These are phyloP conservation scores for Candida dendrica DNA, from an alignment of 805 yeast species.

Conservation along the genomic window DNA sequence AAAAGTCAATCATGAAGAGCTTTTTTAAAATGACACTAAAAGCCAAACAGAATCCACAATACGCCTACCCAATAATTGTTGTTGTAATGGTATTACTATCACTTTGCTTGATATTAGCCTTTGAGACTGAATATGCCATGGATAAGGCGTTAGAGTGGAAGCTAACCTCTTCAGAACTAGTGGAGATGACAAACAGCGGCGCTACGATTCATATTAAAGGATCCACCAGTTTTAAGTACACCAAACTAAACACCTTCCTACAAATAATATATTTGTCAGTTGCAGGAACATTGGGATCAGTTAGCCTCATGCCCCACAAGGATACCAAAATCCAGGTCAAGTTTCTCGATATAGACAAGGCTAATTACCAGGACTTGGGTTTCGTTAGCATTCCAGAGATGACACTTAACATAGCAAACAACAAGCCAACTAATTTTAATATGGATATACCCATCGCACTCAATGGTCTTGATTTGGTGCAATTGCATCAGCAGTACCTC, in stretches of 20 bases:
- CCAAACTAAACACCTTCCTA: constrained; percentile 6
- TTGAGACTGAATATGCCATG: neutral
- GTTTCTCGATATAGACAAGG: too few relatives aligned
- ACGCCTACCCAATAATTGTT: too few relatives aligned
- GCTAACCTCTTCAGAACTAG: constrained; percentile 3
- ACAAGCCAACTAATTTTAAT: constrained; percentile 3
- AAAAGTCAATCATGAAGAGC: too few relatives aligned
- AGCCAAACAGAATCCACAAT: too few relatives aligned
- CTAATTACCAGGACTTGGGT: too few relatives aligned
- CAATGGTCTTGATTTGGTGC: constrained; percentile 6
- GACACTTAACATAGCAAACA: constrained; percentile 9
- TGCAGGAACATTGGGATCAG: constrained; percentile 2
- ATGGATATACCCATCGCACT: constrained; percentile 3
- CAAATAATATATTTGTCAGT: constrained; percentile 5
- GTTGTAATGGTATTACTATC: too few relatives aligned
- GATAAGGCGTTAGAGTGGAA: neutral
- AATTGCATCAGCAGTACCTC: constrained; percentile 4
- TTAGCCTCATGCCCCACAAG: constrained; percentile 1
- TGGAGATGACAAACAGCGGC: constrained; percentile 10
- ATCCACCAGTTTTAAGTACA: constrained; percentile 11
- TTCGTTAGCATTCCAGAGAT: neutral
- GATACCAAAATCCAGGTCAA: too few relatives aligned
- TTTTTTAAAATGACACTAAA: too few relatives aligned
- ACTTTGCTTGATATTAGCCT: too few relatives aligned
- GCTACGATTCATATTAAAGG: constrained; percentile 5